Base-by-base conservation (phyloP, 169 alveolate species). In the Plasmodium billcollinsi region DNA sequence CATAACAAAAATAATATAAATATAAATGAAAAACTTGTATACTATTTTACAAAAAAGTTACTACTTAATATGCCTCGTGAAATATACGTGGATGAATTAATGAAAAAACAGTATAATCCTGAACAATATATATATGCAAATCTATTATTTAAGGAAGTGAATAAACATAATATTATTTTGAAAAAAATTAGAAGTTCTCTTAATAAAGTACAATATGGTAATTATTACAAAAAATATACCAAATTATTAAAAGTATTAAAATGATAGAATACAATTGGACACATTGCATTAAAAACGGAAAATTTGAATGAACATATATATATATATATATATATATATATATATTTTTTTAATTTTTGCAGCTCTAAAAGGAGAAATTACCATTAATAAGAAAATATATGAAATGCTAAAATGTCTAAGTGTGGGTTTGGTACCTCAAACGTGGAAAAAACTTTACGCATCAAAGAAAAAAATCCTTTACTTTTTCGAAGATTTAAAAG, bases 311-410 rank as follows among this genome's bases (percentile, higher is more conserved):
- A 9, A 24, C 11, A 8, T 6, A n/a, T 1, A 14, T 65, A 14
- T 65, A 9, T n/a, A 14, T 33, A 54, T 26, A 66, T 39, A 26
- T 66, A n/a, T 9, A 39, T 14, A 66, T 66, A 0, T 12, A 33
- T 33, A 33, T 33, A 33, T 33, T 2, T 67, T 56, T 20, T 26
- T 15, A 1, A 1, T n/a, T 26, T n/a, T 43, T 78, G 62, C 69
- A 86, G 92, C 92, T 49, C 43, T 86, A 52, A 86, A 86, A 18
- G 92, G 92, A 9, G 92, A 86, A 86, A 86, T 67, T 12, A 45
- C 50, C 24, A 86, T 86, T 18, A 86, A 72, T 47, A 86, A 71
- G 47, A 65, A 86, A 61, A 86, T 86, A 15, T 73, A 86, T 62
- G 72, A 86, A n/a, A 72, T 66, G 39, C 61, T 86, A 72, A 59